These are phyloP conservation scores for Pseudozyma tsukubaensis DNA, from an alignment of 1,284 basidiomycete species.

Conservation along the genomic window DNA sequence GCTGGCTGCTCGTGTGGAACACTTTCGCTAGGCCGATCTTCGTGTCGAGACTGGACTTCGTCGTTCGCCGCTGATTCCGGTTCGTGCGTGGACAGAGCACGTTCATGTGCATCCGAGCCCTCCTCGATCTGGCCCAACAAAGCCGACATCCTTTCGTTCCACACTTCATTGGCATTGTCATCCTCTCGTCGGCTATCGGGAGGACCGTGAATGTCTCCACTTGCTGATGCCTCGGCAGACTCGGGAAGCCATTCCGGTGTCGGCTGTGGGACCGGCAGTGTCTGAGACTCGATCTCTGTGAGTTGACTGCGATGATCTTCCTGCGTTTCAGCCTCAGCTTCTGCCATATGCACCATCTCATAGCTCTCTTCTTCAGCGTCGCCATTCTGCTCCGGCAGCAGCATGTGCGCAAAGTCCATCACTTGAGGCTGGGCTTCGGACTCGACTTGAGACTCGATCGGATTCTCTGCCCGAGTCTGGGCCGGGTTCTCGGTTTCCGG, in stretches of 20 bases:
- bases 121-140: constrained; percentile 6
- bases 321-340: not conserved
- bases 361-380: not conserved
- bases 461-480: too few relatives aligned
- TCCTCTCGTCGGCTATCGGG: not conserved
- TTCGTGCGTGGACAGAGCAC: not conserved
- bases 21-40: not conserved
- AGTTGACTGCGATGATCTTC: not conserved
- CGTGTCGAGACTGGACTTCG: too few relatives aligned
- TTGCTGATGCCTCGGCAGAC: not conserved
- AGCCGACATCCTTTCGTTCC: constrained; percentile 3
- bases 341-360: not conserved
- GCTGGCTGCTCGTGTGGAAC: not conserved
- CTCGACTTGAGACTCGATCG: not conserved
- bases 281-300: not conserved
- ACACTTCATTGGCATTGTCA: not conserved
- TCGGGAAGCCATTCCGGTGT: not conserved
- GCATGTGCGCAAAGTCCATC: not conserved
- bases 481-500: too few relatives aligned
- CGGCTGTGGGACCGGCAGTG: not conserved
- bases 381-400: not conserved
- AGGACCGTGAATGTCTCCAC: not conserved
- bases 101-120: not conserved
- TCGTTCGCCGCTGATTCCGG: too few relatives aligned
- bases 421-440: not conserved